Evolutionary conservation across 2,329 filamentous ascomycete genomes (phyloP), one percentile per base, ranked within the genome.

Genomic region (Chaetomium sp.): DNA sequence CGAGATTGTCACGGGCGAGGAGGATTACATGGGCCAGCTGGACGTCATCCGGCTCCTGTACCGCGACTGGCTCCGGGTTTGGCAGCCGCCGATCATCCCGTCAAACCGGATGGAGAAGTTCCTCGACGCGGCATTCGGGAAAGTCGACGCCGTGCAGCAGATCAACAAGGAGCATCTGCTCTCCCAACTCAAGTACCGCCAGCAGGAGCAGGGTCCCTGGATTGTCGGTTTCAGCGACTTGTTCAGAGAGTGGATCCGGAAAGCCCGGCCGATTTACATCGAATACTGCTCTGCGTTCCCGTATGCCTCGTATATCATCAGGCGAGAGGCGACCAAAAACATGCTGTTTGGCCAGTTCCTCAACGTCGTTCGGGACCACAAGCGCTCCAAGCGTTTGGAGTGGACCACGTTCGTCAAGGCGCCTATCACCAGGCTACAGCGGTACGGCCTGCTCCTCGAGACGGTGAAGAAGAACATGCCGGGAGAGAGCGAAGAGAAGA

Each of bases 161-260:
- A 90, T 91, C 64, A 97, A 97, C 71, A 94, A 95, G 70, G 91
- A 96, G 60, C 87, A 94, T 69, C 80, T 99, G 19, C 75, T 99
- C 32, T 88, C 92, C 1, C 92, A 96, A 70, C 81, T 99, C 65
- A 97, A 97, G 68, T 99, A 97, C 69, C 85, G 94, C 33, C 94
- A 99, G 70, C 88, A 94, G 66, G 94, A 97, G 68, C 92, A 99
- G 73, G 94, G 94, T 0, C 94, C 94, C 0, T 99, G 91, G 85
- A 86, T 99, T 56, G 79, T 82, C 10, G 94, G 94, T 3, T 96
- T 96, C 72, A 96, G 91, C 68, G 94, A 97, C 67, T 89, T 99
- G 49, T 97, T 99, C 76, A 80, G 94, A 56, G 94, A 99, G 73
- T 99, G 94, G 94, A 96, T 97, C 59, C 84, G 94, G 60, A 97